Conservation (phyloP, 1,284 basidiomycete genomes). For the Malassezia sympodialis region DNA sequence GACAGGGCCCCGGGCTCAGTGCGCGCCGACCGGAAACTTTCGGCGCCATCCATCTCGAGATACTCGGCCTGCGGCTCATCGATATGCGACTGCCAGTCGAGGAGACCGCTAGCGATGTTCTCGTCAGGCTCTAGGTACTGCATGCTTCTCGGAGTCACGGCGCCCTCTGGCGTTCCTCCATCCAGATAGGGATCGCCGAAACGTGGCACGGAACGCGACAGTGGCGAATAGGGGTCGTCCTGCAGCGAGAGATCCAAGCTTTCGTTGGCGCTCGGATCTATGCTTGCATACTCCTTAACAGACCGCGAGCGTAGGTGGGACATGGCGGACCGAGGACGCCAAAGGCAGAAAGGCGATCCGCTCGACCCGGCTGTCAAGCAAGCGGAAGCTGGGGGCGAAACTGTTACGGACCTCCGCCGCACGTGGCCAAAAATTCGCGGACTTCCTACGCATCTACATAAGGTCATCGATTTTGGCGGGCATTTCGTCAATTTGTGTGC, state of each 20-base stretch:
- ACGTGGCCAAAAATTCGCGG: neutral
- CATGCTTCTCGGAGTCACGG: neutral
- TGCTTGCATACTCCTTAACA: neutral
- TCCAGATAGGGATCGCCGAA: neutral
- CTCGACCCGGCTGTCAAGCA: too few species aligned
- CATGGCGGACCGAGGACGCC: neutral
- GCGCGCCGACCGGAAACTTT: neutral
- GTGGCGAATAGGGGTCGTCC: neutral
- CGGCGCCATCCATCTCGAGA: neutral
- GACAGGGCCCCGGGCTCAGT: neutral
- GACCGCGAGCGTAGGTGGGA: neutral
- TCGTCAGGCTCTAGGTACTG: neutral
- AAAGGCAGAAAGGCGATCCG: neutral
- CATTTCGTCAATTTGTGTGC: slow-evolving; percentile 47
- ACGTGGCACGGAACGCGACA: neutral
- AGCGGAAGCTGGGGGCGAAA: too few species aligned
- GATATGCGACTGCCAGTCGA: neutral
- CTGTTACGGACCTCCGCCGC: neutral
- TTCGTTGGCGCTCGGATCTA: neutral
- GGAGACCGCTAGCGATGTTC: neutral
- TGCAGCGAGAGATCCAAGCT: neutral
- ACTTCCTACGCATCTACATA: slow-evolving; percentile 20
- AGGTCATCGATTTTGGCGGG: slow-evolving; percentile 47
- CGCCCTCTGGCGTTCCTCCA: neutral
- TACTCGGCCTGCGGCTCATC: neutral